Conservation (phyloP, 2,329 filamentous ascomycete species). For the Colletotrichum gigasporum region DNA sequence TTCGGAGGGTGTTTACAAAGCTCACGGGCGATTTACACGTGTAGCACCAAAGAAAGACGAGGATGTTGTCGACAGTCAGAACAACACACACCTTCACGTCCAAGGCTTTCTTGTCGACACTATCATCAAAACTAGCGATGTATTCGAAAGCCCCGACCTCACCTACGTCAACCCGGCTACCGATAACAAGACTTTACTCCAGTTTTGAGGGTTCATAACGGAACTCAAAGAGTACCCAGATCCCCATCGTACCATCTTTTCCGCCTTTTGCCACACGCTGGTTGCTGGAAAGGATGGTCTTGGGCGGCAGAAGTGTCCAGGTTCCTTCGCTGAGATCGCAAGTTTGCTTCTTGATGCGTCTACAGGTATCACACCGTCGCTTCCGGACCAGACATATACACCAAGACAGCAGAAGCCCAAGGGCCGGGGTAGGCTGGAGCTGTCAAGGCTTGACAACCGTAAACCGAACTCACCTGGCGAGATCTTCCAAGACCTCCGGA, state of each 20-base stretch:
- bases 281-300: background rate
- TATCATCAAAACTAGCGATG: background rate
- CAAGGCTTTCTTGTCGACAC: background rate
- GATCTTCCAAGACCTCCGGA: background rate
- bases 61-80: background rate
- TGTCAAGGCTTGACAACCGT: background rate
- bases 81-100: background rate
- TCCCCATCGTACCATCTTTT: background rate
- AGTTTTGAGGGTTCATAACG: background rate
- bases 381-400: background rate
- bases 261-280: conserved; percentile 6
- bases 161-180: conserved; percentile 42
- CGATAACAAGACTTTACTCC: background rate
- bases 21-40: background rate
- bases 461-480: background rate
- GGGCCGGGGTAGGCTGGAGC: background rate
- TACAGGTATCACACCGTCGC: background rate
- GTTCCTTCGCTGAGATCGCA: background rate
- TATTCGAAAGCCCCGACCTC: background rate
- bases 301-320: background rate
- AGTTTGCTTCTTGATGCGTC: conserved; percentile 12
- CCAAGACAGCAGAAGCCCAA: background rate
- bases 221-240: background rate
- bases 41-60: background rate
- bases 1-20: background rate